Evolutionary conservation across 2,329 filamentous ascomycete genomes (phyloP).

Genomic region (Trichoderma atroviride): DNA sequence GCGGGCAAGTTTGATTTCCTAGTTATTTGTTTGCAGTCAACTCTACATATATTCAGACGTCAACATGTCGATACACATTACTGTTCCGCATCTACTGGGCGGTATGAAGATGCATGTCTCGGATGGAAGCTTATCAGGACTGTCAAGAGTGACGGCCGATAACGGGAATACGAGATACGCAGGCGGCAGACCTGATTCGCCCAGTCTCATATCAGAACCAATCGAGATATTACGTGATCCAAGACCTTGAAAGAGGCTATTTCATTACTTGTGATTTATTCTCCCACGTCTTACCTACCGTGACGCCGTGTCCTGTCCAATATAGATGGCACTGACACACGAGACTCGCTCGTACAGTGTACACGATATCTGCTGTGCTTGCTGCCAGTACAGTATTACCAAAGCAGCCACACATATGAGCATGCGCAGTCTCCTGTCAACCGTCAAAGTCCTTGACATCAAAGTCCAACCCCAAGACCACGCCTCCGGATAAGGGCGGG

Average conservation of each 20-base stretch:
- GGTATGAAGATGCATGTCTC: background rate
- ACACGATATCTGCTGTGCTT: background rate
- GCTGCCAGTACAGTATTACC: background rate
- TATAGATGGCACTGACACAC: conserved; percentile 18
- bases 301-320: background rate
- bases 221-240: background rate
- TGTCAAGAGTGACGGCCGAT: background rate
- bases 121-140: conserved; percentile 4
- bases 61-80: too few species aligned
- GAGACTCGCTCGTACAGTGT: background rate
- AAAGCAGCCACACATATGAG: background rate
- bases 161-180: background rate
- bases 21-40: background rate
- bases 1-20: background rate
- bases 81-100: too few species aligned
- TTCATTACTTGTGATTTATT: background rate
- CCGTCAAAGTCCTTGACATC: background rate
- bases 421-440: background rate
- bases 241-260: background rate
- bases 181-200: conserved; percentile 10
- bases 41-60: too few species aligned
- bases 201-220: background rate
- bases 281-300: background rate
- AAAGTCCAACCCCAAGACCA: conserved; percentile 5
- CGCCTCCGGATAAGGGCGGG: conserved; percentile 21